Conservation (phyloP, 2,329 filamentous ascomycete species). For the Calonectria fujianensis region DNA sequence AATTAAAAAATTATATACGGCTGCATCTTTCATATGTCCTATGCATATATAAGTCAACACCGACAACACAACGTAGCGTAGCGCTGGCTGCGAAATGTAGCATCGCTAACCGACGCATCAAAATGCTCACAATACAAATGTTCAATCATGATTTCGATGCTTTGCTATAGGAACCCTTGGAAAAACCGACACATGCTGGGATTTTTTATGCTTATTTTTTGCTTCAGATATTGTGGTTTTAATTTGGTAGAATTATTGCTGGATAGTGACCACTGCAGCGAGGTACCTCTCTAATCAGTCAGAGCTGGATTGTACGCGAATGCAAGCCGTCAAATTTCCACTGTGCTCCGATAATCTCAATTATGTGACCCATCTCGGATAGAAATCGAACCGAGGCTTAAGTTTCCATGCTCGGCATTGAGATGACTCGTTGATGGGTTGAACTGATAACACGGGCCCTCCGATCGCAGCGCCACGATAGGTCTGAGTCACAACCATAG, state of each 20-base stretch:
- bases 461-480: not conserved
- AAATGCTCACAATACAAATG: not conserved
- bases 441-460: conserved; percentile 24
- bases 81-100: not conserved
- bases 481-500: conserved; percentile 22
- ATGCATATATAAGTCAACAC: not conserved
- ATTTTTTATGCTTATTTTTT: too few species aligned
- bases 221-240: too few species aligned
- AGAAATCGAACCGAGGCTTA: not conserved
- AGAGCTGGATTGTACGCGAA: not conserved
- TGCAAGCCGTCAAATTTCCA: not conserved
- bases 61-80: too few species aligned
- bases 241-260: too few species aligned
- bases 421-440: conserved; percentile 3
- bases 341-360: not conserved
- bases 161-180: too few species aligned
- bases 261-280: too few species aligned
- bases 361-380: not conserved
- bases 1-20: not conserved
- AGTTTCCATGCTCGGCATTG: not conserved
- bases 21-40: not conserved
- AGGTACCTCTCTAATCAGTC: too few species aligned
- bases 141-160: too few species aligned
- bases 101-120: not conserved
- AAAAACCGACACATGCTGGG: too few species aligned